Evolutionary conservation across 192 early-diverging fungal genomes (phyloP).

Genomic region (Thamnidium elegans): DNA sequence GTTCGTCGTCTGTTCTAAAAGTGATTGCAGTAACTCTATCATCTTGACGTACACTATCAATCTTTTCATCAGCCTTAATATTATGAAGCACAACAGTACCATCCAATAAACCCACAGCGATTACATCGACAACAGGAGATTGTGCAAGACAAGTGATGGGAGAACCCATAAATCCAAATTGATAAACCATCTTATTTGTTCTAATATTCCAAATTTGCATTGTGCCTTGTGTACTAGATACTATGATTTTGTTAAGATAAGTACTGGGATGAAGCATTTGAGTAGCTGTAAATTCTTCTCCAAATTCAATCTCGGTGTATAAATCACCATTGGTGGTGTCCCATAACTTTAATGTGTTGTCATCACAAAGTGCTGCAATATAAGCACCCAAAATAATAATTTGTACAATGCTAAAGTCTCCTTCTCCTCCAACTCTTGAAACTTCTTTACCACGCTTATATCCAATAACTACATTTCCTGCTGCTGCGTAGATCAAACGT

Average conservation of each 20-base stretch:
- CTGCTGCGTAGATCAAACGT: constrained; percentile 75
- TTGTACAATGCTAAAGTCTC: constrained; percentile 50
- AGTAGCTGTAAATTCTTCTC: constrained; percentile 67
- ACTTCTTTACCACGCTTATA: constrained; percentile 73
- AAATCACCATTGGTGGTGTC: constrained; percentile 68
- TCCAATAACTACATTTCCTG: constrained; percentile 55
- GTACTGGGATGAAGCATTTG: constrained; percentile 89
- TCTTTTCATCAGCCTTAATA: constrained; percentile 71
- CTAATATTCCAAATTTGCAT: constrained; percentile 96
- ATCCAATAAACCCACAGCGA: constrained; percentile 89
- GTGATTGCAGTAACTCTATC: constrained; percentile 85
- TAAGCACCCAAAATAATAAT: constrained; percentile 75
- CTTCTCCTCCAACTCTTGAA: constrained; percentile 24
- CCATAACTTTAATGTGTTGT: constrained; percentile 80
- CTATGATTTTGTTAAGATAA: constrained; percentile 94
- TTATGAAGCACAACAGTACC: constrained; percentile 86
- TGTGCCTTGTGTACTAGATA: constrained; percentile 79
- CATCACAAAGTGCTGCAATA: constrained; percentile 73
- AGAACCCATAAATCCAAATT: constrained; percentile 72
- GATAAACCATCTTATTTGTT: constrained; percentile 75
- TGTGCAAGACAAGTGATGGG: constrained; percentile 80
- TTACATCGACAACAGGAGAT: constrained; percentile 88
- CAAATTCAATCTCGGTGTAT: constrained; percentile 75
- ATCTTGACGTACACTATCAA: constrained; percentile 81
- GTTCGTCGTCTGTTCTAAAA: constrained; percentile 89